A percentile compares a stretch with the other conserved stretches of the same genome.
phyloP scores from a whole-genome alignment of 345 rosid species.

The Eucalyptus regnans region DNA sequence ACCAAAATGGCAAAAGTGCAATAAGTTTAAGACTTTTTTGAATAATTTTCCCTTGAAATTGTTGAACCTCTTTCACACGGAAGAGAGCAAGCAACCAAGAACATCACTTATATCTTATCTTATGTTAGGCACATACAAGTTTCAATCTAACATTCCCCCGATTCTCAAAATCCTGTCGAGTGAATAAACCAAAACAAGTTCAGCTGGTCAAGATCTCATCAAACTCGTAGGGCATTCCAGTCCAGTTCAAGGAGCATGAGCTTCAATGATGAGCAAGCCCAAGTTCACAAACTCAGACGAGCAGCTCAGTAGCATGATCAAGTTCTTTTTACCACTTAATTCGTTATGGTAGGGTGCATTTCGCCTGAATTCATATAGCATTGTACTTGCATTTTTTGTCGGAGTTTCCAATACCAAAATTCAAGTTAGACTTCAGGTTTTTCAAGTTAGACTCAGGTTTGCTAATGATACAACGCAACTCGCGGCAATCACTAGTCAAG shows the following conservation, averaged over 20 bases:
- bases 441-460: neutral
- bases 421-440: neutral
- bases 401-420: neutral
- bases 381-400: neutral
- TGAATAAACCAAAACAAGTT: neutral
- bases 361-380: neutral
- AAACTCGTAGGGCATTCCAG: neutral
- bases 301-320: neutral
- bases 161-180: neutral
- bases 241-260: neutral
- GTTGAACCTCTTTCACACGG: neutral
- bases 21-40: neutral
- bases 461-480: neutral
- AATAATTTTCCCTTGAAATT: neutral
- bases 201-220: neutral
- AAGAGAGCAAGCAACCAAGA: neutral
- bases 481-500: neutral
- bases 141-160: neutral
- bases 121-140: neutral
- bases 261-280: neutral
- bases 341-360: neutral
- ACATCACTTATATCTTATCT: neutral
- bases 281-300: neutral
- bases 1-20: fast-evolving
- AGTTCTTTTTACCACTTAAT: neutral